Evolutionary conservation across 202 grass and related monocot species (phyloP).

Genomic region (Elaeis oleifera): DNA sequence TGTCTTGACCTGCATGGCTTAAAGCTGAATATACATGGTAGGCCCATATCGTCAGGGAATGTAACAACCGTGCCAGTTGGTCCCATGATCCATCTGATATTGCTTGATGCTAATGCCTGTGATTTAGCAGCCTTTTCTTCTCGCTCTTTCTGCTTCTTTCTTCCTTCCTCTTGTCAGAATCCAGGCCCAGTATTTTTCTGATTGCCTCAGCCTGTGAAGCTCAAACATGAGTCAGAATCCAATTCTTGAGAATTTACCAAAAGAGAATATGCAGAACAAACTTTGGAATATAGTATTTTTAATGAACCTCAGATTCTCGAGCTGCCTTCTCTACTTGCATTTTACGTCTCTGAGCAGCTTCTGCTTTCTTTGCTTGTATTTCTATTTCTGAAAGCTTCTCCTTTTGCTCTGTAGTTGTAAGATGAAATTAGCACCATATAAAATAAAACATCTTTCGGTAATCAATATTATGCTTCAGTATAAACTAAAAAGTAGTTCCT

Average conservation of each 20-base stretch:
- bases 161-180: conserved; percentile 95
- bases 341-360: conserved; percentile 89
- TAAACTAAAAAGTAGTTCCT: background rate
- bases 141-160: conserved; percentile 80
- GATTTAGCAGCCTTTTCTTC: conserved; percentile 55
- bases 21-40: conserved; percentile 76
- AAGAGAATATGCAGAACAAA: background rate
- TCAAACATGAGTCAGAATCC: conserved; percentile 5
- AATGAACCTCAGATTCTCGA: conserved; percentile 70
- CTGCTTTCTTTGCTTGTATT: conserved; percentile 85
- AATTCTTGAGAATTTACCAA: background rate
- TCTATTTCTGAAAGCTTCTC: conserved; percentile 74
- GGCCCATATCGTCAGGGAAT: conserved; percentile 58
- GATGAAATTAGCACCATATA: background rate
- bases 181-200: conserved; percentile 84
- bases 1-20: conserved; percentile 50
- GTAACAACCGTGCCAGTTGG: conserved; percentile 62
- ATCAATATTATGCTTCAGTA: no score
- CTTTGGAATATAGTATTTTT: background rate
- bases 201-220: conserved; percentile 72
- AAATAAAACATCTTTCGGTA: no score
- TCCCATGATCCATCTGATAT: conserved; percentile 61
- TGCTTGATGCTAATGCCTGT: conserved; percentile 49
- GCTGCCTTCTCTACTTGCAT: conserved; percentile 97
- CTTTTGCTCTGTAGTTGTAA: conserved; percentile 59